Evolutionary conservation across 2,329 filamentous ascomycete species (phyloP).

Genomic region (Penicillium sp.): DNA sequence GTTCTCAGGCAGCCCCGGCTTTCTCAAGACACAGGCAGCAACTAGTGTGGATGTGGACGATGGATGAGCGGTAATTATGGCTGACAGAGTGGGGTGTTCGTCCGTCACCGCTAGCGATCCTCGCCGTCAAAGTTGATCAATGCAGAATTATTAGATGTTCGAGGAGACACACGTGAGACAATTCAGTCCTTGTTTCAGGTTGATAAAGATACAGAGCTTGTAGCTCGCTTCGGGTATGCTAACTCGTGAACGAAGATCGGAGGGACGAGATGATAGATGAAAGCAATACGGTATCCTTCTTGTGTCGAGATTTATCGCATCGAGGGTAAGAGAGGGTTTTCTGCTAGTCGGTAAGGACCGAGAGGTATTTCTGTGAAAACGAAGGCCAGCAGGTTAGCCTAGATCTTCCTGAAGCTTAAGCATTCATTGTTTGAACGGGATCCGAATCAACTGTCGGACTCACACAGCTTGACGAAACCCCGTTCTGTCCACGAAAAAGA

Average conservation of each 20-base stretch:
- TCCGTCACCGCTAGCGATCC: background rate
- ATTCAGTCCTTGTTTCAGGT: background rate
- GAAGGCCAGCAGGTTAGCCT: constrained; percentile 5
- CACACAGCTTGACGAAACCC: constrained; percentile 28
- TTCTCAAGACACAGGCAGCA: background rate
- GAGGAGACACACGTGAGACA: too few relatives aligned
- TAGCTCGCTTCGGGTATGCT: background rate
- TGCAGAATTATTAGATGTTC: background rate
- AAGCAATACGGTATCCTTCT: background rate
- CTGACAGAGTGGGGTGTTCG: constrained; percentile 6
- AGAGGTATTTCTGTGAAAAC: constrained; percentile 12
- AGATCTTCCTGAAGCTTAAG: background rate
- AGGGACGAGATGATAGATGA: background rate
- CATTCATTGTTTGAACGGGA: constrained; percentile 10
- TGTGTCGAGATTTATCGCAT: background rate
- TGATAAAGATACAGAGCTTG: background rate
- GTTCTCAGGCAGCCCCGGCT: too few relatives aligned
- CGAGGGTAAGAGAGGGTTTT: background rate
- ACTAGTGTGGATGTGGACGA: background rate
- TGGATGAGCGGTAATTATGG: background rate
- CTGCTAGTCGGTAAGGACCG: background rate
- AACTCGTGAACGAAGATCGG: background rate
- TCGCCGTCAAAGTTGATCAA: background rate
- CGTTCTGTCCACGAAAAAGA: constrained; percentile 17
- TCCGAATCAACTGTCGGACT: constrained; percentile 16